A percentile compares a stretch with the other conserved stretches of the same genome.
phyloP scores from a whole-genome alignment of 2,329 filamentous ascomycete genomes.

The Remersonia thermophila region DNA sequence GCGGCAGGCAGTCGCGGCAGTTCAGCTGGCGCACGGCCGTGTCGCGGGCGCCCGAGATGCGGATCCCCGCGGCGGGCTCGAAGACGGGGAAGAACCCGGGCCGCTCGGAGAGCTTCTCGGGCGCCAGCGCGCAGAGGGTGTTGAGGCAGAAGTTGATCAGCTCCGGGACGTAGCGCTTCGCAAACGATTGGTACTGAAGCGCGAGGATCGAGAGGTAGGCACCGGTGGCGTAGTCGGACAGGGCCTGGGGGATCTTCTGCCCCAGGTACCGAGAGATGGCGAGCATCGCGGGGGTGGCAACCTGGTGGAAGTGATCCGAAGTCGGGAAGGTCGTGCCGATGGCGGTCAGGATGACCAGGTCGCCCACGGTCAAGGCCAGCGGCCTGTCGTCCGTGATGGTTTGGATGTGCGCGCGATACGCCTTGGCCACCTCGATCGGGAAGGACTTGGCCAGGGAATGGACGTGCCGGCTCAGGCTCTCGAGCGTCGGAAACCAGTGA shows the following conservation, averaged over 20 bases:
- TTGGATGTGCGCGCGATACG: slow-evolving; percentile 62
- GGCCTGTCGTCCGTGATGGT: slow-evolving; percentile 38
- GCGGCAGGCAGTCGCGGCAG: slow-evolving; percentile 43
- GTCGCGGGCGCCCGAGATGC: slow-evolving; percentile 34
- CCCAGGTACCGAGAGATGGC: slow-evolving; percentile 75
- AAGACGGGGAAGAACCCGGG: slow-evolving; percentile 51
- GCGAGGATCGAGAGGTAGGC: slow-evolving; percentile 68
- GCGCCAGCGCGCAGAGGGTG: slow-evolving; percentile 56
- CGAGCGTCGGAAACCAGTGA: slow-evolving; percentile 52
- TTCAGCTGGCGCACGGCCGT: slow-evolving; percentile 38
- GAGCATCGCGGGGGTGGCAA: slow-evolving; percentile 80
- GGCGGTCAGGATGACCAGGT: slow-evolving; percentile 72
- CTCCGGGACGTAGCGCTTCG: slow-evolving; percentile 84
- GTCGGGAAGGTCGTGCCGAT: slow-evolving; percentile 81
- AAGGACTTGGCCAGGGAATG: slow-evolving; percentile 87
- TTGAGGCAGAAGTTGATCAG: slow-evolving; percentile 71
- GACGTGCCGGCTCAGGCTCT: slow-evolving; percentile 74
- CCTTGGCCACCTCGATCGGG: slow-evolving; percentile 61
- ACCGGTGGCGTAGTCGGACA: slow-evolving; percentile 59
- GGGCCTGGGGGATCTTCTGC: slow-evolving; percentile 53
- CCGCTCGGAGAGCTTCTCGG: slow-evolving; percentile 32
- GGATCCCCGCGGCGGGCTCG: slow-evolving; percentile 37
- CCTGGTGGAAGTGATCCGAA: slow-evolving; percentile 93
- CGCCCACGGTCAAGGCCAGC: slow-evolving; percentile 48
- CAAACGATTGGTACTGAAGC: slow-evolving; percentile 69